Base-by-base conservation (phyloP, 2,329 filamentous ascomycete genomes). In the Chrysoporthe puriensis region DNA sequence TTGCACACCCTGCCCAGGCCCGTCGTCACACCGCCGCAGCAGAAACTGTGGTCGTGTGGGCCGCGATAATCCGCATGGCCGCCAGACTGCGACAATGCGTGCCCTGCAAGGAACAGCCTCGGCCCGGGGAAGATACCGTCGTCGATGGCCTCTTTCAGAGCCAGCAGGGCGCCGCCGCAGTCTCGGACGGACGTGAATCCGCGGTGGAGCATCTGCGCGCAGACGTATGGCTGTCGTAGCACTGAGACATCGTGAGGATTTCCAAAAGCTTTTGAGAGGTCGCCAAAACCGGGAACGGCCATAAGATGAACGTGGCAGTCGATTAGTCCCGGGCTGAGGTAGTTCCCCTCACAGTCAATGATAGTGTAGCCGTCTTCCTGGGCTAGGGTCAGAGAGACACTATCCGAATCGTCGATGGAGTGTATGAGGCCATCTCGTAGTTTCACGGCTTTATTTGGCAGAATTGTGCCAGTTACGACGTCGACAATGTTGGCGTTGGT, bases 181-280 rank as follows among this genome's bases (percentile, higher is more conserved):
- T 87, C 85, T 1, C 85, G 79, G 13, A 85, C 79, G 6, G 77
- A 81, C 1, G 85, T 87, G 74, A 86, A 87, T 3, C 85, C 85
- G 21, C 84, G 79, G 43, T 77, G 73, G 0, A 86, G 78, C 78
- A 86, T 86, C 66, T 83, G 77, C 26, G 75, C 71, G 50, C 76
- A 78, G 6, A 83, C 77, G 64, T 79, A 83, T 3, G 82, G 77
- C 70, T 82, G 79, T 5, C 83, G 76, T 3, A 81, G 74, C 2
- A 79, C 70, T 0, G 76, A 77, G 18, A 77, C 78, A 18, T 66
- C 69, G 63, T 67, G 69, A 4, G 72, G 71, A 66, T 72, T 73
- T 18, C 73, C 73, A 50, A 74, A 73, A 18, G 72, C 72, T 1
- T 64, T 68, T 6, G 63, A 68, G 1, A 75, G 67, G 36, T 71